Evolutionary conservation across 208 protist species (phyloP).

Genomic region (Spongospora subterranea): DNA sequence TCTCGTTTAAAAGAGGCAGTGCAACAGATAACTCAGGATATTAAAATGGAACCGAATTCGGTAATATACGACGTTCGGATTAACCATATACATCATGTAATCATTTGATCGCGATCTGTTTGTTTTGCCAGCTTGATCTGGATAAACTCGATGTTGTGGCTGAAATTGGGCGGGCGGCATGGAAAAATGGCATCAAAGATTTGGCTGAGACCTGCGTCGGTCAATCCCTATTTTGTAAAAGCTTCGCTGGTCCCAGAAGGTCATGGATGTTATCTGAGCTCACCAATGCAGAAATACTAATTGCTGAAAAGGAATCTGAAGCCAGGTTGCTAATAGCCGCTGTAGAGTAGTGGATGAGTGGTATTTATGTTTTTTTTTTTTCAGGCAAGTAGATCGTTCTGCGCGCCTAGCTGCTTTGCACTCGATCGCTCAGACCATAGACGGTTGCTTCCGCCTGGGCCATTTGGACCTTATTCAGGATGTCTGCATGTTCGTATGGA

Average conservation of each 20-base stretch:
- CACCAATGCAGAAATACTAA: neutral
- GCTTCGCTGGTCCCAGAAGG: conserved; percentile 13
- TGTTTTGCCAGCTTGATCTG: neutral
- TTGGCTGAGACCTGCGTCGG: neutral
- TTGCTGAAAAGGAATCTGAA: neutral
- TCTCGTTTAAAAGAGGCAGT: neutral
- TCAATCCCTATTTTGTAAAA: conserved; percentile 42
- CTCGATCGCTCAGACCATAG: conserved; percentile 17
- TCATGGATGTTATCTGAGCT: conserved; percentile 13
- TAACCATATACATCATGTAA: no score
- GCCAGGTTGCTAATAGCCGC: neutral
- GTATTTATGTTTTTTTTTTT: neutral
- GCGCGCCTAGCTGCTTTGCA: neutral
- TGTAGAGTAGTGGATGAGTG: neutral
- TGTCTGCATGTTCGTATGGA: neutral
- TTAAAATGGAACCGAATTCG: neutral
- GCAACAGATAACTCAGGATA: neutral
- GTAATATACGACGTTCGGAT: no score
- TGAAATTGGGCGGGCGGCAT: conserved; percentile 8
- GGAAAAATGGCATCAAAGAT: neutral
- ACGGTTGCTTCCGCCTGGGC: neutral
- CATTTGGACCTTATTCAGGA: conserved; percentile 8
- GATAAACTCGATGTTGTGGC: conserved; percentile 26
- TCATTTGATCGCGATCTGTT: neutral
- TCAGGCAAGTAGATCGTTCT: neutral